phyloP scores from a whole-genome alignment of 1,139 yeast genomes.

The Hansenula sp. region DNA sequence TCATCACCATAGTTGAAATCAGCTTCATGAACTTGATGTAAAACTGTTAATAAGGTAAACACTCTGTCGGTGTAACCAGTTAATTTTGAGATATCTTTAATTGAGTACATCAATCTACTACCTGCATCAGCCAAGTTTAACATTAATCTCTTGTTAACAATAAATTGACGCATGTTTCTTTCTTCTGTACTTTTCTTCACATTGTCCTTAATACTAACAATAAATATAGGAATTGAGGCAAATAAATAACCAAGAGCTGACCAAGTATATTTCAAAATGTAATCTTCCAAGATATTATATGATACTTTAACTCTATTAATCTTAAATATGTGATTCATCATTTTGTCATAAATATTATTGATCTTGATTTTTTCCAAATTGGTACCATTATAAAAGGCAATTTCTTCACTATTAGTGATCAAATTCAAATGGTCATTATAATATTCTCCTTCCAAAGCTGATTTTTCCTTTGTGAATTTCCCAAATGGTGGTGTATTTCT shows the following conservation, averaged over 20 bases:
- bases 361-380: slow-evolving; percentile 73
- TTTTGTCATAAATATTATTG: slow-evolving; percentile 48
- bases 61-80: slow-evolving; percentile 91
- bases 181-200: slow-evolving; percentile 28
- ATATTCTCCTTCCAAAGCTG: slow-evolving; percentile 83
- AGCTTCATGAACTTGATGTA: slow-evolving; percentile 79
- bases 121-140: slow-evolving; percentile 94
- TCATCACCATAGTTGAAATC: slow-evolving; percentile 54
- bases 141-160: slow-evolving; percentile 86
- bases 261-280: slow-evolving; percentile 88
- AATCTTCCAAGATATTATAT: slow-evolving; percentile 79
- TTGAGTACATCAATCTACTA: slow-evolving; percentile 91
- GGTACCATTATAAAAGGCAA: slow-evolving; percentile 91
- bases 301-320: slow-evolving; percentile 43
- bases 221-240: slow-evolving; percentile 80
- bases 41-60: slow-evolving; percentile 64
- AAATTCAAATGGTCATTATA: slow-evolving; percentile 83
- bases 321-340: slow-evolving; percentile 46
- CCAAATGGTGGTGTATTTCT: slow-evolving; percentile 83
- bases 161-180: slow-evolving; percentile 80
- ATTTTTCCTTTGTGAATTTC: slow-evolving; percentile 65
- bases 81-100: slow-evolving; percentile 85
- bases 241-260: slow-evolving; percentile 89
- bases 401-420: slow-evolving; percentile 88
- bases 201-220: slow-evolving; percentile 36